A percentile compares a stretch with the other conserved stretches of the same genome.
phyloP scores from a whole-genome alignment of 1,139 yeast genomes.

The Kazachstania sp. region DNA sequence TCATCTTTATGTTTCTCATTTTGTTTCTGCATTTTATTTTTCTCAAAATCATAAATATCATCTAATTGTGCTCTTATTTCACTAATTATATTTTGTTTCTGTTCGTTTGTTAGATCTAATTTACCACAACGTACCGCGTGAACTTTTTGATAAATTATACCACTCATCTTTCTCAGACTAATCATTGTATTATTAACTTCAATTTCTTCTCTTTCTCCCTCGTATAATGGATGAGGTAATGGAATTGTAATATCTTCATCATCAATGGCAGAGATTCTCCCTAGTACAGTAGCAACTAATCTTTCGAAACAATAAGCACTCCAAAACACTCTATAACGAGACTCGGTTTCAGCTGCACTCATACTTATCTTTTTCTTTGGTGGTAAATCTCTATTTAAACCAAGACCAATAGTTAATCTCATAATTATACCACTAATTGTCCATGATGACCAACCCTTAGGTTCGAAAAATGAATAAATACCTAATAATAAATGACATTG shows the following conservation, averaged over 20 bases:
- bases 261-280: conserved; percentile 38
- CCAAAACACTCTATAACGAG: conserved; percentile 42
- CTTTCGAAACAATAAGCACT: conserved; percentile 43
- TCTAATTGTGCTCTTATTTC: conserved; percentile 37
- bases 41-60: conserved; percentile 34
- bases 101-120: conserved; percentile 24
- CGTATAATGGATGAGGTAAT: conserved; percentile 33
- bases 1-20: conserved; percentile 15
- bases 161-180: conserved; percentile 37
- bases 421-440: conserved; percentile 41
- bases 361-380: conserved; percentile 23
- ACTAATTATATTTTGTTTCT: conserved; percentile 28
- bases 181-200: conserved; percentile 37
- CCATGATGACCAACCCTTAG: conserved; percentile 40
- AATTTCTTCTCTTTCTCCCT: conserved; percentile 36
- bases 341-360: conserved; percentile 34
- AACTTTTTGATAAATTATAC: conserved; percentile 35
- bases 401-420: conserved; percentile 37
- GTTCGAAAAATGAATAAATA: conserved; percentile 40
- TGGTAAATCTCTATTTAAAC: conserved; percentile 35
- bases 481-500: conserved; percentile 37
- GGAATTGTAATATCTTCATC: conserved; percentile 42
- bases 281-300: conserved; percentile 37
- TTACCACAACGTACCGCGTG: conserved; percentile 36
- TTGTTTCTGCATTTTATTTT: conserved; percentile 18